Percentiles rank a stretch among this genome's conserved stretches.
Conservation (phyloP, 1,284 basidiomycete genomes). For the Cryptococcus wingfieldii region DNA sequence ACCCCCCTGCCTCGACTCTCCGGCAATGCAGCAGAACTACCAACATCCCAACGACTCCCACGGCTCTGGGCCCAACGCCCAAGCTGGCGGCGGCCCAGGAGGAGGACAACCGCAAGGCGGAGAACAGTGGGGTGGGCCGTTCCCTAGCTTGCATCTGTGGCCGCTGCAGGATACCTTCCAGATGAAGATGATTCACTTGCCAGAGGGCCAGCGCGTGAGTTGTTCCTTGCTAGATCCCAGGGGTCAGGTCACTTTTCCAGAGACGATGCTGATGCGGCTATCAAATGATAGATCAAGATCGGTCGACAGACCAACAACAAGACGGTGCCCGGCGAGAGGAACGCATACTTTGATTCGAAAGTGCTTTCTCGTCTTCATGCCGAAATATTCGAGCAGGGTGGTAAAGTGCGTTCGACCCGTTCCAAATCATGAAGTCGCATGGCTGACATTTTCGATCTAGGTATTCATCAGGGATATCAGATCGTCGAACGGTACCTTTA, state of each 20-base stretch:
- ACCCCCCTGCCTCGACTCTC: background rate
- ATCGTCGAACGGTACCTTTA: constrained; percentile 97
- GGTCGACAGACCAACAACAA: constrained; percentile 97
- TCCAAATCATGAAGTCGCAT: background rate
- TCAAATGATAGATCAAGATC: constrained; percentile 64
- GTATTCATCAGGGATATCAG: constrained; percentile 98
- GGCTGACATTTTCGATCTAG: constrained; percentile 48
- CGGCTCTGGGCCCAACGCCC: too few relatives aligned
- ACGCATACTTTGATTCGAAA: constrained; percentile 97
- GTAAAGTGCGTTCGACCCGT: constrained; percentile 59
- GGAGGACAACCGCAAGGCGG: background rate
- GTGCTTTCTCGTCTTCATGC: constrained; percentile 94
- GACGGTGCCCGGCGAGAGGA: constrained; percentile 88
- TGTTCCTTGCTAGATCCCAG: background rate
- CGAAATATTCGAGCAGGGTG: constrained; percentile 91
- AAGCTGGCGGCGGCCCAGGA: background rate
- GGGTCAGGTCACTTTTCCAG: background rate
- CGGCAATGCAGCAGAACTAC: background rate
- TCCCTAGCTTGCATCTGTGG: constrained; percentile 72
- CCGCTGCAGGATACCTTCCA: constrained; percentile 94
- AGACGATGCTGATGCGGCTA: background rate
- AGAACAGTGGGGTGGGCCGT: constrained; percentile 44
- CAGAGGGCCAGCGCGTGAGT: constrained; percentile 49
- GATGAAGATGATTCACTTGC: constrained; percentile 89
- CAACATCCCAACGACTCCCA: background rate